phyloP scores from a whole-genome alignment of 176 grass and related monocot genomes.

The Cenchrus americanus region DNA sequence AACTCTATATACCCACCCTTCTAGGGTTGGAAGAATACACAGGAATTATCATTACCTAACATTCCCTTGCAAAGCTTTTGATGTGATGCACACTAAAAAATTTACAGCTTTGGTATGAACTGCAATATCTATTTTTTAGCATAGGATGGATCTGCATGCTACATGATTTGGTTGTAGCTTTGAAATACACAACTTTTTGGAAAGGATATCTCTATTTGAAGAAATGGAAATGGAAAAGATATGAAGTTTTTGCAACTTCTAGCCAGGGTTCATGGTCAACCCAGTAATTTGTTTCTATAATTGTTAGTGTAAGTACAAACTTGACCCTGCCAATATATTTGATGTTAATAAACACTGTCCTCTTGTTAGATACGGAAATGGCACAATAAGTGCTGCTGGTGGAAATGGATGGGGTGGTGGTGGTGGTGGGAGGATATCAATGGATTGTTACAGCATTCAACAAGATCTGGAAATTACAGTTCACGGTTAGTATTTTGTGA shows the following conservation, averaged over 20 bases:
- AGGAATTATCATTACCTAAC: no score
- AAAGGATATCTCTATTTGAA: neutral
- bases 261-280: neutral
- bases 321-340: neutral
- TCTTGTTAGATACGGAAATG: conserved; percentile 80
- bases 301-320: neutral
- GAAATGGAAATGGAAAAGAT: neutral
- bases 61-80: neutral
- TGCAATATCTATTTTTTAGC: neutral
- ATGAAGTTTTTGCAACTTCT: neutral
- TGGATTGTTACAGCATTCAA: conserved; percentile 89
- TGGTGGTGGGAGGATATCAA: conserved; percentile 88
- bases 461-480: conserved; percentile 89
- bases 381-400: conserved; percentile 91
- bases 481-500: conserved; percentile 73
- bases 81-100: neutral
- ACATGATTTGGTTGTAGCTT: neutral
- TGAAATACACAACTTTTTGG: neutral
- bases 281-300: neutral
- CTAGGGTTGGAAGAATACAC: no score
- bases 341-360: neutral
- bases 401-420: conserved; percentile 96
- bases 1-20: no score
- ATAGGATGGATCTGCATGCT: neutral
- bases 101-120: conserved; percentile 3